Percentiles rank a stretch among this genome's conserved stretches.
Evolutionary conservation across 768 basidiomycete species (phyloP).

Genomic region (Amanita thiersii): DNA sequence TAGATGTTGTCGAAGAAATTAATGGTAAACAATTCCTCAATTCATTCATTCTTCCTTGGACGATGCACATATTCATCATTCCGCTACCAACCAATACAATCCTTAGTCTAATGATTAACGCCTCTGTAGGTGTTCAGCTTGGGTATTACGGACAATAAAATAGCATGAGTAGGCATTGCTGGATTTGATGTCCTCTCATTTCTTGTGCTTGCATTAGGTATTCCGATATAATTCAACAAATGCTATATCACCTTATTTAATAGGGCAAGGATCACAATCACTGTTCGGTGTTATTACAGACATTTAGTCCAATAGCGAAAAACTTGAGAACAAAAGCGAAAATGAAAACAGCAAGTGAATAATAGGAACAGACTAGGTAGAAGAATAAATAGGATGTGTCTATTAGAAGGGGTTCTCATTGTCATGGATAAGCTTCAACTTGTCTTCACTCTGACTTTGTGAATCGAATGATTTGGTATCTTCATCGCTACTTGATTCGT

Average conservation of each 20-base stretch:
- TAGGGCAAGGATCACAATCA: no score
- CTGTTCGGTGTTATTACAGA: no score
- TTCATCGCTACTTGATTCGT: slow-evolving; percentile 32
- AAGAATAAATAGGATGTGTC: slow-evolving; percentile 5
- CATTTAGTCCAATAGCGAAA: neutral
- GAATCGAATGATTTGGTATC: slow-evolving; percentile 22
- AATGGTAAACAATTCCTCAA: slow-evolving; percentile 14
- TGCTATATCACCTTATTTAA: no score
- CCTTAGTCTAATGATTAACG: no score
- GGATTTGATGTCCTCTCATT: no score
- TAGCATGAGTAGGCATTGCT: no score
- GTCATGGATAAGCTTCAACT: slow-evolving; percentile 30
- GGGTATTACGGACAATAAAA: no score
- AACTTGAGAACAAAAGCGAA: neutral
- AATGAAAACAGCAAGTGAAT: neutral
- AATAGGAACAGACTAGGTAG: neutral
- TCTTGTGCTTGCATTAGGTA: no score
- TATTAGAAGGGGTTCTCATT: slow-evolving; percentile 68
- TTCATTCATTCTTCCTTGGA: slow-evolving; percentile 3
- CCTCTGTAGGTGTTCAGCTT: no score
- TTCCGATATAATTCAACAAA: no score
- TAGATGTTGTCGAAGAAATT: slow-evolving; percentile 73
- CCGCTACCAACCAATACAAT: no score
- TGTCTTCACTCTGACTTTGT: slow-evolving; percentile 21
- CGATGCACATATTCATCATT: no score